These are phyloP conservation scores for Gnaphalium uliginosum DNA, from an alignment of 129 eudicot species.

Conservation along the genomic window DNA sequence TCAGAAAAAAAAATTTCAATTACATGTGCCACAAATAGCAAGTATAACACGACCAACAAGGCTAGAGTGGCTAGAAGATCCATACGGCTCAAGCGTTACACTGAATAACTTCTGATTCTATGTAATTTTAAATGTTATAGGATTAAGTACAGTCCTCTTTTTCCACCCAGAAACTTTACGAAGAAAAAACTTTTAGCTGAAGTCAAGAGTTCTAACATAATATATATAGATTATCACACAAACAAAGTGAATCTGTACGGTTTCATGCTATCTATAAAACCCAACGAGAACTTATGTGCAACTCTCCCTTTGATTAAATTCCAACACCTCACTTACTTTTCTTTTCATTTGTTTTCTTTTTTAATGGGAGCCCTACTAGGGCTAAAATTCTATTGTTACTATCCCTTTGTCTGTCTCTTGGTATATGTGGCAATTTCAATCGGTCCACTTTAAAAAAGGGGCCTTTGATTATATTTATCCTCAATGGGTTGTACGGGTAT, in stretches of 20 bases:
- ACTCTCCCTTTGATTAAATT: background rate
- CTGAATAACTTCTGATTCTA: background rate
- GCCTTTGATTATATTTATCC: background rate
- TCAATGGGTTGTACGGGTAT: conserved; percentile 1
- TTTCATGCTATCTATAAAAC: background rate
- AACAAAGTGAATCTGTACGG: background rate
- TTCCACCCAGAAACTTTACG: background rate
- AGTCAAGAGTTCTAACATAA: background rate
- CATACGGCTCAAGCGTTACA: background rate
- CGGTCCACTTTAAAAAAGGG: background rate
- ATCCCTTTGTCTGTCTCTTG: background rate
- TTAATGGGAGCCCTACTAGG: background rate
- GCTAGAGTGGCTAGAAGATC: background rate
- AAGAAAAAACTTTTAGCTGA: background rate
- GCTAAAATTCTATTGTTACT: background rate
- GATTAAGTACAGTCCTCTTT: conserved; percentile 4
- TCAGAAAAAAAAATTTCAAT: background rate
- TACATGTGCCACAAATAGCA: background rate
- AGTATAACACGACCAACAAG: conserved; percentile 21
- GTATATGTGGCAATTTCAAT: background rate
- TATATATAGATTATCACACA: background rate
- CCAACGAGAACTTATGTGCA: background rate
- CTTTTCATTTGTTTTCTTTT: background rate
- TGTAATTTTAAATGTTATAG: background rate
- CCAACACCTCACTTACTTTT: background rate